A percentile compares a stretch with the other conserved stretches of the same genome.
Conservation (phyloP, 805 yeast genomes). For the Blastobotrys mokoenaii region DNA sequence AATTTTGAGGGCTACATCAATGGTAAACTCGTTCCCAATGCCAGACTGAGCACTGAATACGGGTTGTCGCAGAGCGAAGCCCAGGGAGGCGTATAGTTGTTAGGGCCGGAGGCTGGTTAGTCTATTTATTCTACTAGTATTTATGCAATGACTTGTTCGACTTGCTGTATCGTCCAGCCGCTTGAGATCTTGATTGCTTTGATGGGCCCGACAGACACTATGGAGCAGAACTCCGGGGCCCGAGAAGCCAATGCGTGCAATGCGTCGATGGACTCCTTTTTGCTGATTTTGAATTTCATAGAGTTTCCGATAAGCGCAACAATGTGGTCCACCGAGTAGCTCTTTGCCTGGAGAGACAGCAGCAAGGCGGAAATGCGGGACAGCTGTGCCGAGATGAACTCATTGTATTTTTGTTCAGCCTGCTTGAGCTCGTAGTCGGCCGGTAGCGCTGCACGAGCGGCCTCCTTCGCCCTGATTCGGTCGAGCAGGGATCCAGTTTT, state of each 20-base stretch:
- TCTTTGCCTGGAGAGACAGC: slow-evolving; percentile 9
- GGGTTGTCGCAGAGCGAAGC: not conserved
- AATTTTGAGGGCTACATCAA: too few relatives aligned
- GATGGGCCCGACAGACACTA: slow-evolving; percentile 19
- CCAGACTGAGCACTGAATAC: not conserved
- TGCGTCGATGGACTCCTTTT: slow-evolving; percentile 17
- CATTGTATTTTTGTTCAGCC: slow-evolving; percentile 5
- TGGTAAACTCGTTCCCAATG: too few relatives aligned
- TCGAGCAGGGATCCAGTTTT: slow-evolving; percentile 19
- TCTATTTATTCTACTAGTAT: not conserved
- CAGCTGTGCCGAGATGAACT: slow-evolving; percentile 20
- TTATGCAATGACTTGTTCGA: not conserved
- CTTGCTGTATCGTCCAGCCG: slow-evolving; percentile 5
- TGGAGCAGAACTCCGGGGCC: slow-evolving; percentile 21
- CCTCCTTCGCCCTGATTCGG: slow-evolving; percentile 26
- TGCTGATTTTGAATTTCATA: slow-evolving; percentile 17
- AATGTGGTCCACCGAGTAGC: slow-evolving; percentile 17
- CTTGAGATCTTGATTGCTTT: slow-evolving; percentile 16
- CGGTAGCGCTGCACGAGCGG: slow-evolving; percentile 6
- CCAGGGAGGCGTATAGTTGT: not conserved
- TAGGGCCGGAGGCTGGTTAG: not conserved
- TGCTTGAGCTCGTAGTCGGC: slow-evolving; percentile 4
- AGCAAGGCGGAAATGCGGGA: slow-evolving; percentile 18
- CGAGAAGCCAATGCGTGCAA: slow-evolving; percentile 15
- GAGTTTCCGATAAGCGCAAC: slow-evolving; percentile 17